Conservation (phyloP, 192 early-diverging fungal genomes). For the Podila horticola region DNA sequence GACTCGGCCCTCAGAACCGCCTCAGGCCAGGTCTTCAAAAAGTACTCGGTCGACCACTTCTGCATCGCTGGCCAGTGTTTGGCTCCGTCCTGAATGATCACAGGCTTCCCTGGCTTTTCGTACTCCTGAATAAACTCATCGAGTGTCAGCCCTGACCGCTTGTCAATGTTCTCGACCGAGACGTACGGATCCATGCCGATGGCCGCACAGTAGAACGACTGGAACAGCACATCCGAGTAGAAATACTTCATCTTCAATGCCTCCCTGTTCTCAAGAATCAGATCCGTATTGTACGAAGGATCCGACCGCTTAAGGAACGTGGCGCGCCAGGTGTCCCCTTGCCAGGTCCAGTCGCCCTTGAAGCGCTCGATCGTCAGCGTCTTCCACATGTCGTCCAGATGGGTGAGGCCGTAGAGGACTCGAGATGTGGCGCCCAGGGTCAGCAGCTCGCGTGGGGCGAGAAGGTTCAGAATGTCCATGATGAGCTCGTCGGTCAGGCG, state of each 20-base stretch:
- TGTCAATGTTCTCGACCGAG: conserved; percentile 59
- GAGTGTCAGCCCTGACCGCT: conserved; percentile 54
- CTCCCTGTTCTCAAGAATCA: conserved; percentile 25
- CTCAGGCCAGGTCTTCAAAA: conserved; percentile 54
- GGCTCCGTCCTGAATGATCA: conserved; percentile 73
- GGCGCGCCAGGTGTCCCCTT: conserved; percentile 62
- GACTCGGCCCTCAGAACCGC: conserved; percentile 69
- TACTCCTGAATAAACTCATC: conserved; percentile 61
- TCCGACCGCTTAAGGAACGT: conserved; percentile 57
- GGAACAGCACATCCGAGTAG: conserved; percentile 74
- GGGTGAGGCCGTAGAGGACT: conserved; percentile 63
- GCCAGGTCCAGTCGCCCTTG: conserved; percentile 63
- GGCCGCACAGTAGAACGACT: conserved; percentile 63
- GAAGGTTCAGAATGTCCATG: conserved; percentile 56
- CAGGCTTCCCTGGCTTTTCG: conserved; percentile 62
- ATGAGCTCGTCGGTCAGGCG: conserved; percentile 63
- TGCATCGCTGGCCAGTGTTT: conserved; percentile 65
- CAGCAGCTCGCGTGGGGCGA: conserved; percentile 46
- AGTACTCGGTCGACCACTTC: conserved; percentile 68
- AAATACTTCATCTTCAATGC: conserved; percentile 56
- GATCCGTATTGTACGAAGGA: conserved; percentile 17
- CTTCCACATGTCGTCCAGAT: conserved; percentile 74
- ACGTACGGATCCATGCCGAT: conserved; percentile 55
- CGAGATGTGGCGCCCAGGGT: conserved; percentile 54
- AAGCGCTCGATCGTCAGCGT: conserved; percentile 56